Evolutionary conservation across 345 rosid genomes (phyloP).

Genomic region (Eucalyptus erythrocorys): DNA sequence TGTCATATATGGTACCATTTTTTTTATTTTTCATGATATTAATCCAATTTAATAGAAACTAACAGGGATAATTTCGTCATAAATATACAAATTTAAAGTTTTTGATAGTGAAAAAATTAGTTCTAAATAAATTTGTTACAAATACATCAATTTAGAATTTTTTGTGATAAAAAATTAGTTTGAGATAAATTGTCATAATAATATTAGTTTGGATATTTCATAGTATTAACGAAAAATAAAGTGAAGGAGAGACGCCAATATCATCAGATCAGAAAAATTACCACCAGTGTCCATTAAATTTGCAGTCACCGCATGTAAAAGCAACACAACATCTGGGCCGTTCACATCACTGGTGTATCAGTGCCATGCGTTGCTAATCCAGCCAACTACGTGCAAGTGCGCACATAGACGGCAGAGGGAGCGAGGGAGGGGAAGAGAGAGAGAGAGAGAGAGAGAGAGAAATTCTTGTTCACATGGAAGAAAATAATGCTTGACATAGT

Average conservation of each 20-base stretch:
- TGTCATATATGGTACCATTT: fast-evolving
- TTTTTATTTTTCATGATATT: too few species aligned
- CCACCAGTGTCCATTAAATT: not conserved
- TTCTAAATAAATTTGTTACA: fast-evolving
- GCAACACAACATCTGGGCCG: not conserved
- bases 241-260: fast-evolving
- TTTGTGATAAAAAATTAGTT: too few species aligned
- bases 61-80: fast-evolving
- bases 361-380: not conserved
- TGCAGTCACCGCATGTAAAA: not conserved
- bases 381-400: not conserved
- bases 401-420: not conserved
- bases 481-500: not conserved
- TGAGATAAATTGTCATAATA: too few species aligned
- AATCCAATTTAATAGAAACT: fast-evolving
- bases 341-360: not conserved
- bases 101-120: fast-evolving
- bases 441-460: not conserved
- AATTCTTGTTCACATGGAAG: not conserved
- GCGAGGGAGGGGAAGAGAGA: fast-evolving
- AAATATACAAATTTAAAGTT: fast-evolving
- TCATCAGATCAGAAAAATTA: not conserved
- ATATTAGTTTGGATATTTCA: fast-evolving
- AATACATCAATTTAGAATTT: fast-evolving
- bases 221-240: not conserved